These are phyloP conservation scores for Candida namnaoensis DNA, from an alignment of 805 yeast genomes.

Conservation along the genomic window DNA sequence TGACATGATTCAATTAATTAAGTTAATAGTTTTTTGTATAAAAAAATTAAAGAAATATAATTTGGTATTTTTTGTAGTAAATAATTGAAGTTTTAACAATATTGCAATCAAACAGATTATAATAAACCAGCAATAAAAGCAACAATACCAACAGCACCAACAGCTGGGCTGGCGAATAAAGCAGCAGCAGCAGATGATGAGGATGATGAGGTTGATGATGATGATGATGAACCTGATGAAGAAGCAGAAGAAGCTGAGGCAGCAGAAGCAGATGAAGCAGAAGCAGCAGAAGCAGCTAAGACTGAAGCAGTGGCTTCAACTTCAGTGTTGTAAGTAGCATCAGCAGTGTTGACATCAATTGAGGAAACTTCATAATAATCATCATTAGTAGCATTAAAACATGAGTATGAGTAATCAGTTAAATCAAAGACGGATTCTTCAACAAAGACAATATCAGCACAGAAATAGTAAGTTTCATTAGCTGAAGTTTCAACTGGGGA, in stretches of 20 bases:
- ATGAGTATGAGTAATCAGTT: constrained; percentile 23
- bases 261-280: constrained; percentile 9
- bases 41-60: no score
- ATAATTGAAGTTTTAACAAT: no score
- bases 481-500: constrained; percentile 26
- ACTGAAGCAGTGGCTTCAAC: constrained; percentile 7
- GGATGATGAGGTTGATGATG: constrained; percentile 5
- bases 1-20: no score
- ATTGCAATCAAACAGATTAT: constrained; percentile 1
- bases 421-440: constrained; percentile 29
- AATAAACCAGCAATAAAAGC: constrained; percentile 13
- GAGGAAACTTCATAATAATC: constrained; percentile 26
- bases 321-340: constrained; percentile 15
- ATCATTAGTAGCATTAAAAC: constrained; percentile 34
- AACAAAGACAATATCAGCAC: constrained; percentile 36
- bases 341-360: constrained; percentile 11
- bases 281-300: constrained; percentile 8
- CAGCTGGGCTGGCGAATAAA: constrained; percentile 9
- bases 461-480: constrained; percentile 35
- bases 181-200: constrained; percentile 8
- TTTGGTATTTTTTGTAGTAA: no score
- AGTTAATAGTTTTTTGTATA: no score
- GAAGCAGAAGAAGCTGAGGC: constrained; percentile 4
- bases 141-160: constrained; percentile 13
- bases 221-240: constrained; percentile 7